Base-by-base conservation (phyloP, 2,329 filamentous ascomycete species). In the Drechslera avenae region DNA sequence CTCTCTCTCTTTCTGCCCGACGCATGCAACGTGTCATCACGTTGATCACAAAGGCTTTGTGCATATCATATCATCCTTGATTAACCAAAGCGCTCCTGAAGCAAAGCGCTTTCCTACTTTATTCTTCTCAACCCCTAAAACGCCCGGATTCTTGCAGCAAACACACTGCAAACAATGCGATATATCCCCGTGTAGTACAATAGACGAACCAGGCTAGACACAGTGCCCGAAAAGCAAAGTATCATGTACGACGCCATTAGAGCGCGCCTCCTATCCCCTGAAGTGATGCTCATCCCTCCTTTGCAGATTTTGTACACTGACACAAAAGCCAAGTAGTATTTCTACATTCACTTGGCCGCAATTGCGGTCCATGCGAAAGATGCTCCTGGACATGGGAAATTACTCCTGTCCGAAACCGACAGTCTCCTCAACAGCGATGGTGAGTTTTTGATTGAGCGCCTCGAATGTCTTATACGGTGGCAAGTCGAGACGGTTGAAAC, bases 381-480 rank as follows among this genome's bases (percentile, higher is more conserved):
- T 36, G 18, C 18, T 36, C 13, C 19, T 19, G 19, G 28, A 47
- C 17, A 18, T 14, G 32, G 37, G 13, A 14, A 17, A 58, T 57
- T 72, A 99, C 79, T 99, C 94, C 79, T 99, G 94, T 60, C 94
- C 94, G 73, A 99, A 99, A 56, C 94, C 94, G 81, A 99, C 92
- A 0, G 94, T 99, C 79, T 99, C 94, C 78, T 99, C 94, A 47
- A 99, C 94, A 19, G 94, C 94, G 76, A 96, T 96, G 5, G 92
- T 94, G 65, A 99, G 81, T 78, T 99, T 99, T 69, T 87, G 81
- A 72, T 93, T 88, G 61, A 99, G 81, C 64, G 84, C 85, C 57
- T 97, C 93, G 66, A 92, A 83, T 17, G 82, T 85, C 80, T 97
- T 97, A 73, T 99, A 99, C 21, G 91, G 87, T 33, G 94, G 94